A percentile compares a stretch with the other conserved stretches of the same genome.
Evolutionary conservation across 1,284 basidiomycete species (phyloP).

Genomic region (Limonomyces culmigenus): DNA sequence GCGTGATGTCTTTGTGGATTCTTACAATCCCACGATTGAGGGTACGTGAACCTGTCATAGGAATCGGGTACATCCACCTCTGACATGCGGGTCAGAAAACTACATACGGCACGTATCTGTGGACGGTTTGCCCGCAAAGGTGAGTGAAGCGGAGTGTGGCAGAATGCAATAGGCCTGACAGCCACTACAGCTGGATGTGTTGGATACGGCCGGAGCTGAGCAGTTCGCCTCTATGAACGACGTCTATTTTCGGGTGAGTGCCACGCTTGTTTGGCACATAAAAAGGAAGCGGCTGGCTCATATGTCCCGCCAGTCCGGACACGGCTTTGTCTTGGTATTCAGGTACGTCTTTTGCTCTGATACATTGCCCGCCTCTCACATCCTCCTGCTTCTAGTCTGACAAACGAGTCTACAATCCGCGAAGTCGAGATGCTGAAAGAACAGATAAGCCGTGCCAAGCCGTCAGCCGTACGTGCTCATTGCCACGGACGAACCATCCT

Average conservation of each 20-base stretch:
- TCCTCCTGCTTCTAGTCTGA: conserved; percentile 34
- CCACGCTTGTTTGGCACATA: no score
- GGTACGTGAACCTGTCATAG: conserved; percentile 21
- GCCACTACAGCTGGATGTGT: conserved; percentile 51
- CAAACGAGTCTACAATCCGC: conserved; percentile 58
- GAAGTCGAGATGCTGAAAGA: conserved; percentile 68
- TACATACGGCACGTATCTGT: conserved; percentile 45
- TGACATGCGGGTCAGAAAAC: conserved; percentile 26
- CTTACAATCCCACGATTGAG: conserved; percentile 75
- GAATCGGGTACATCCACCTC: conserved; percentile 7
- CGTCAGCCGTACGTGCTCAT: conserved; percentile 41
- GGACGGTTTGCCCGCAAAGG: conserved; percentile 28
- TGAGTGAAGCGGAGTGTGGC: neutral
- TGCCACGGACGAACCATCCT: conserved; percentile 15
- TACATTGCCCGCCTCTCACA: neutral
- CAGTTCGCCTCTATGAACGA: conserved; percentile 71
- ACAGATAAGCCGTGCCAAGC: conserved; percentile 69
- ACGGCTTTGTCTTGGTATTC: conserved; percentile 73
- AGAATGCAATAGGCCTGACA: neutral
- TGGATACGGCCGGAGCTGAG: conserved; percentile 85
- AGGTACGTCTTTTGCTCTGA: conserved; percentile 26
- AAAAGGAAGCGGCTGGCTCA: no score
- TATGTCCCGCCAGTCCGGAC: conserved; percentile 33
- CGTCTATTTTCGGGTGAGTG: conserved; percentile 59
- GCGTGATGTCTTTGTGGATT: conserved; percentile 54